These are phyloP conservation scores for Reticulascus tulasneorum DNA, from an alignment of 2,329 filamentous ascomycete genomes.

Conservation along the genomic window DNA sequence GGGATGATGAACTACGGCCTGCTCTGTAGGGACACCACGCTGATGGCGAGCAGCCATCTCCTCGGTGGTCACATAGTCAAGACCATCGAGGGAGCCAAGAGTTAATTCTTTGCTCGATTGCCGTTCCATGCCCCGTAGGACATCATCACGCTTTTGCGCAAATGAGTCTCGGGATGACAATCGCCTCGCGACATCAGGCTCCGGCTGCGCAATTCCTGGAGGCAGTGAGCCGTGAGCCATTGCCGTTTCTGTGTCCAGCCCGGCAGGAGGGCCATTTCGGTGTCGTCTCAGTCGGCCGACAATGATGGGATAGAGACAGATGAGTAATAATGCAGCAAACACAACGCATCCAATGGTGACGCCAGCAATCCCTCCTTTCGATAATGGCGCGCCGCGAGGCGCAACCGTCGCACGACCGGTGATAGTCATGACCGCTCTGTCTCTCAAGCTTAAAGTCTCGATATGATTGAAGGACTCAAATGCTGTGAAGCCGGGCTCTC, in stretches of 20 bases:
- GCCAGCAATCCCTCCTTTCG: slow-evolving; percentile 32
- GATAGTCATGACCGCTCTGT: too few species aligned
- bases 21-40: slow-evolving; percentile 4
- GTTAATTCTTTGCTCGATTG: slow-evolving; percentile 7
- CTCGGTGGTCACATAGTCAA: slow-evolving; percentile 3
- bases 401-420: slow-evolving; percentile 20
- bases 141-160: slow-evolving; percentile 6
- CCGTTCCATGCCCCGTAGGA: slow-evolving; percentile 4
- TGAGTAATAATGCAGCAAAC: slow-evolving; percentile 25
- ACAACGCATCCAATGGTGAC: slow-evolving; percentile 31
- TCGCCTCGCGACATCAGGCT: slow-evolving; percentile 6
- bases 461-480: neutral
- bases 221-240: slow-evolving; percentile 16
- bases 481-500: neutral
- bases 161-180: slow-evolving; percentile 8
- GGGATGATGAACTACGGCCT: slow-evolving; percentile 5
- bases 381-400: slow-evolving; percentile 20
- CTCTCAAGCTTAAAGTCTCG: too few species aligned
- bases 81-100: slow-evolving; percentile 6
- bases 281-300: slow-evolving; percentile 26
- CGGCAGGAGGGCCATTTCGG: slow-evolving; percentile 15
- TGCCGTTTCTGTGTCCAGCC: slow-evolving; percentile 26
- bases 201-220: slow-evolving; percentile 22
- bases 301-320: slow-evolving; percentile 37
- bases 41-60: slow-evolving; percentile 4